Evolutionary conservation across 306 rosid genomes (phyloP), one percentile per base, ranked within the genome.

Genomic region (Prunus mume): DNA sequence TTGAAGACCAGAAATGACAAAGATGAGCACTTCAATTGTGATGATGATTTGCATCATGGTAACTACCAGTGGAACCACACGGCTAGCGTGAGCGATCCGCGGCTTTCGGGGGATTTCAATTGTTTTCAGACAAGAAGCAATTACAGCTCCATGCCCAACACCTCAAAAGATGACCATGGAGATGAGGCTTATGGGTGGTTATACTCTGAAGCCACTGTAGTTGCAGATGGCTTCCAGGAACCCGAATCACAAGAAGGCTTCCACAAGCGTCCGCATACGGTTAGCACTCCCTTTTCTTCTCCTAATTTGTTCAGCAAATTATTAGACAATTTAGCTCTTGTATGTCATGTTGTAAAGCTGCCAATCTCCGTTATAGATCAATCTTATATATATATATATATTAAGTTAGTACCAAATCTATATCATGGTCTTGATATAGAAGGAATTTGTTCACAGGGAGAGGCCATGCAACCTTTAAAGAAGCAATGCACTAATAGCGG

Each of bases 211-310:
- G 56, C 85, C 27, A 78, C 82, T 57, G 75, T 24, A 18, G 76
- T 75, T 71, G 72, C 76, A 75, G 90, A 87, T 77, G 20, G 61
- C 78, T 72, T 84, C 47, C 85, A 83, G 2, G 83, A 88, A 11
- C 71, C 85, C 12, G 82, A 65, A 66, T 13, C 78, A 68, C 84
- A 78, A 20, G 90, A 85, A 46, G 68, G 71, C 66, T 49, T 65
- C 66, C 84, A 81, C 50, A 91, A 93, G 80, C 96, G 93, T 7
- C 83, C 76, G 56, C 82, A 72, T 27, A 50, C 49, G 93, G 98
- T 93, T 85, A 15, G 22, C 32, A 38, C 7, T 13, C 18, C 54
- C 13, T 10, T 15, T 66, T 0, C 51, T 9, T 19, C 1, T 14
- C 49, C 60, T 24, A 0, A 12, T 68, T 54, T 19, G 61, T 56